These are phyloP conservation scores for Kodamaea arcana DNA, from an alignment of 1,139 yeast genomes.

Conservation along the genomic window DNA sequence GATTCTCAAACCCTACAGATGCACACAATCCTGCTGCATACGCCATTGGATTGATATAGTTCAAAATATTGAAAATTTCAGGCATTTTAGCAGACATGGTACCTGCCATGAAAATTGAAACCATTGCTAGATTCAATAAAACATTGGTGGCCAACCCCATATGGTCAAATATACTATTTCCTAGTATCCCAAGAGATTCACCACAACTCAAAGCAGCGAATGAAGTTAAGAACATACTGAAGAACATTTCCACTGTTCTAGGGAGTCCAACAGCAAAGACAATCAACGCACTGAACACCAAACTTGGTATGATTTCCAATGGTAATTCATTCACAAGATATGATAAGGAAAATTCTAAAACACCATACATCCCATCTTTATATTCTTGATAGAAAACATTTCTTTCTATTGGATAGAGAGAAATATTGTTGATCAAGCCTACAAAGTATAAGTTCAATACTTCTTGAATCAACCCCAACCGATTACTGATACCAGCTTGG, in stretches of 20 bases:
- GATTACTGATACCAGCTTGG: constrained; percentile 55
- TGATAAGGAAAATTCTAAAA: constrained; percentile 58
- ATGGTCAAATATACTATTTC: constrained; percentile 70
- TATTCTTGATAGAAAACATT: constrained; percentile 76
- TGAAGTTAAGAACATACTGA: constrained; percentile 56
- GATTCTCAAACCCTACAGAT: constrained; percentile 24
- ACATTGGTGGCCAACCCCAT: constrained; percentile 77
- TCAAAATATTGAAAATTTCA: constrained; percentile 59
- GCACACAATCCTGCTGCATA: constrained; percentile 59
- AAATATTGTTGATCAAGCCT: constrained; percentile 74
- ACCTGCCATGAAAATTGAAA: constrained; percentile 86
- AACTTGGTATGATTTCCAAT: constrained; percentile 58
- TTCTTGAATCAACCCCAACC: constrained; percentile 76
- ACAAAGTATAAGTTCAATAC: constrained; percentile 68
- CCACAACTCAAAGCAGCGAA: constrained; percentile 66
- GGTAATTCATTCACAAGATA: constrained; percentile 73
- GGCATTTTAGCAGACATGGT: constrained; percentile 77
- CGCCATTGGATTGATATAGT: constrained; percentile 70
- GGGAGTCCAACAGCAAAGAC: constrained; percentile 74
- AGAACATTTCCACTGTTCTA: constrained; percentile 63
- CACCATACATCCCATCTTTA: constrained; percentile 69
- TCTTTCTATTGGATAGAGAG: constrained; percentile 71
- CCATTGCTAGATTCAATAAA: constrained; percentile 56
- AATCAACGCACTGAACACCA: constrained; percentile 56
- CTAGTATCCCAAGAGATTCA: constrained; percentile 76